Evolutionary conservation across 257 asterid genomes (phyloP).

Genomic region (Dorcoceras hygrometricum): DNA sequence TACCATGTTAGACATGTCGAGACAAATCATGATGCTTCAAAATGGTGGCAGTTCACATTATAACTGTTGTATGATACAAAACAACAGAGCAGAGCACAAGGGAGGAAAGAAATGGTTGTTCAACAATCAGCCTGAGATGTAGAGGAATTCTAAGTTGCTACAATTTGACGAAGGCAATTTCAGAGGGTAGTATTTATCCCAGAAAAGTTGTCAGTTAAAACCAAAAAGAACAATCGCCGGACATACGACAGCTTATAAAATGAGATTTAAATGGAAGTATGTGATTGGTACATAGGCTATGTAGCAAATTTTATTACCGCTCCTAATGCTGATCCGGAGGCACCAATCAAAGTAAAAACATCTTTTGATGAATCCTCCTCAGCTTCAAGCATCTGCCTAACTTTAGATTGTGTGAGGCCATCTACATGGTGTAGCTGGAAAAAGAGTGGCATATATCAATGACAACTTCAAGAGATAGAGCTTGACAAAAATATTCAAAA

Average conservation of each 20-base stretch:
- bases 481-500: neutral
- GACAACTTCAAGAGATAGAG: neutral
- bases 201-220: neutral
- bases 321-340: slow-evolving; percentile 74
- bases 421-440: slow-evolving; percentile 79
- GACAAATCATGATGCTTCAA: too few species aligned
- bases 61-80: too few species aligned
- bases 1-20: too few species aligned
- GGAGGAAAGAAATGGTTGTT: neutral
- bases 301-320: slow-evolving; percentile 43
- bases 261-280: neutral
- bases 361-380: slow-evolving; percentile 37
- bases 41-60: too few species aligned
- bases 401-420: slow-evolving; percentile 67
- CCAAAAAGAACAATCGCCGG: neutral
- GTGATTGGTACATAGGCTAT: neutral
- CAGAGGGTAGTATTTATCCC: neutral
- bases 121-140: neutral
- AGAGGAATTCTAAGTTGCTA: neutral
- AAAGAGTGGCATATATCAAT: slow-evolving; percentile 14
- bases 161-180: neutral
- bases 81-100: too few species aligned
- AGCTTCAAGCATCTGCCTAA: slow-evolving; percentile 50
- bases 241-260: neutral
- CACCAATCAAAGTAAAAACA: slow-evolving; percentile 53